Evolutionary conservation across 2,329 filamentous ascomycete genomes (phyloP), one percentile per base, ranked within the genome.

Genomic region (Talaromyces albobiverticillius): DNA sequence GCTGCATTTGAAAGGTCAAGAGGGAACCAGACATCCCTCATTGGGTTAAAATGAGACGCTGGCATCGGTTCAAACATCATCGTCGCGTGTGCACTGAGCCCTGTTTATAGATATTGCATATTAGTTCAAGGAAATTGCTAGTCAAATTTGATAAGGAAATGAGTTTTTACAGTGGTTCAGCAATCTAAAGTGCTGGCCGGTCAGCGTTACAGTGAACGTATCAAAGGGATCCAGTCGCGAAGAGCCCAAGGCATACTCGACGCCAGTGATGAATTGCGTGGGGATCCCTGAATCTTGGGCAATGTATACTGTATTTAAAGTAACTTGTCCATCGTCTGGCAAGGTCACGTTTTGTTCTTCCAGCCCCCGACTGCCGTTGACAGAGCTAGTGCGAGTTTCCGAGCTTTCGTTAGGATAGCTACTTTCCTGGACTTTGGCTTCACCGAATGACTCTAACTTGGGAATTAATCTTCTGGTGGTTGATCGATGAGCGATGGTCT

Each of bases 11-110:
- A 74, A 14, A 75, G 59, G 43, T 75, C 71, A 2, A 74, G 57
- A 0, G 72, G 71, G 23, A 72, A 61, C 68, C 70, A 75, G 26
- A 75, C 69, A 43, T 75, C 71, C 13, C 66, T 67, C 67, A 74
- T 71, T 1, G 71, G 66, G 52, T 71, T 71, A 46, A 74, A 73
- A 13, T 49, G 59, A 22, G 59, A 57, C 16, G 59, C 61, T n/a
- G 60, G 36, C 1, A 63, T 22, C 2, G 62, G 49, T 36, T 66
- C 66, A 40, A 70, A 69, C 64, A 69, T 68, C 64, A 69, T 68
- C 10, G 61, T 58, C 3, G 68, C 64, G 53, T 69, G 56, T 2
- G 63, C 64, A 50, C 60, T 58, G 2, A 72, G 57, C 69, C 66
- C 65, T 70, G 32, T 6, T 11, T 22, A 16, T 4, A 40, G 32